Evolutionary conservation across 352 stramenopile genomes (phyloP).

Genomic region (Globisporangium spiculum): DNA sequence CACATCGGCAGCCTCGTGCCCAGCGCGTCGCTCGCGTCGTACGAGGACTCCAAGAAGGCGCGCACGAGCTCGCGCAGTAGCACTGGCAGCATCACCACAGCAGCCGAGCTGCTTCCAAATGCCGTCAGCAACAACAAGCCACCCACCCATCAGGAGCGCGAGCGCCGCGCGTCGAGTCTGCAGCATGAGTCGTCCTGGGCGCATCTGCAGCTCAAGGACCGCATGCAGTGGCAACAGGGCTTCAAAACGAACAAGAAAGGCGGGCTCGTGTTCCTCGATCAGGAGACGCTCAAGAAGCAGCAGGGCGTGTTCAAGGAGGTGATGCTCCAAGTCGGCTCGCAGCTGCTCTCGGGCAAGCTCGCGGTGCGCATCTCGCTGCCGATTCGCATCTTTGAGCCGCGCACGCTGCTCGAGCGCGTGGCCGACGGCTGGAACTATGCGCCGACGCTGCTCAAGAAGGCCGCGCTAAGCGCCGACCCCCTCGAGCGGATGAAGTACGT

Average conservation of each 20-base stretch:
- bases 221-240: conserved; percentile 50
- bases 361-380: conserved; percentile 69
- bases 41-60: conserved; percentile 16
- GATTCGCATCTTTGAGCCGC: conserved; percentile 75
- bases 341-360: conserved; percentile 66
- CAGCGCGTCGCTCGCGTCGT: conserved; percentile 30
- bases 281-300: conserved; percentile 72
- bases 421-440: conserved; percentile 75
- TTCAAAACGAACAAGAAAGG: conserved; percentile 77
- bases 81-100: conserved; percentile 3
- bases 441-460: conserved; percentile 72
- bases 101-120: background rate
- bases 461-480: conserved; percentile 46
- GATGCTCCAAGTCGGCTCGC: conserved; percentile 70
- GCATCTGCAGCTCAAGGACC: conserved; percentile 46
- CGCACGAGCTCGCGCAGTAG: conserved; percentile 11
- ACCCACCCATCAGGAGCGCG: background rate
- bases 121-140: background rate
- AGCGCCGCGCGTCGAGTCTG: conserved; percentile 13
- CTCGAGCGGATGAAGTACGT: conserved; percentile 69
- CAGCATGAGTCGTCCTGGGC: conserved; percentile 37
- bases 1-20: conserved; percentile 57
- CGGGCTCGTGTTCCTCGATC: conserved; percentile 61
- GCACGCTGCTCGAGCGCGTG: conserved; percentile 70
- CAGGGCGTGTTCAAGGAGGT: conserved; percentile 80